These are phyloP conservation scores for Lactarius quietus DNA, from an alignment of 768 basidiomycete species.

Conservation along the genomic window DNA sequence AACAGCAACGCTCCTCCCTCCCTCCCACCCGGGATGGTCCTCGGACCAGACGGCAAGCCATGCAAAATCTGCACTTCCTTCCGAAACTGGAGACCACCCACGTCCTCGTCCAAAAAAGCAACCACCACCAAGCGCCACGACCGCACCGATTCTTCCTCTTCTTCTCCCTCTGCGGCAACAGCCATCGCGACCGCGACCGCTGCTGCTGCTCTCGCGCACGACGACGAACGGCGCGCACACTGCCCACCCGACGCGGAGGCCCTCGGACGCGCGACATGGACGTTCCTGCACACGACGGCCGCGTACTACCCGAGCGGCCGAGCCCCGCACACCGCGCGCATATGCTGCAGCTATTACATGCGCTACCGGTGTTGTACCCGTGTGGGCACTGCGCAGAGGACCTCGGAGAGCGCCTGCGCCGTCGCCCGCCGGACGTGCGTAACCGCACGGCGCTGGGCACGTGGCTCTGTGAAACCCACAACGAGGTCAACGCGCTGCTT, in stretches of 20 bases:
- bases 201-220: conserved; percentile 34
- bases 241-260: conserved; percentile 91
- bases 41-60: conserved; percentile 94
- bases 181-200: conserved; percentile 33
- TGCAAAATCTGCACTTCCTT: conserved; percentile 91
- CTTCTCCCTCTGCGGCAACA: conserved; percentile 34
- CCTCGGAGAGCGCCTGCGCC: conserved; percentile 65
- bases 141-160: conserved; percentile 32
- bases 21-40: conserved; percentile 76
- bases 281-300: conserved; percentile 92
- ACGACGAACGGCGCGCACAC: conserved; percentile 42
- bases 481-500: conserved; percentile 83
- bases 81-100: conserved; percentile 58
- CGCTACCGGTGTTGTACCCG: conserved; percentile 83
- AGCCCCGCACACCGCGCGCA: conserved; percentile 67
- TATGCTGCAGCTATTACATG: conserved; percentile 76
- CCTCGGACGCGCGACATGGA: conserved; percentile 92
- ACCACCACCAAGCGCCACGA: conserved; percentile 19
- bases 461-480: conserved; percentile 93
- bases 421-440: conserved; percentile 74
- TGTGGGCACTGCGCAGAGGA: conserved; percentile 83
- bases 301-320: conserved; percentile 89
- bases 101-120: conserved; percentile 32
- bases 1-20: conserved; percentile 10
- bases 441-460: conserved; percentile 61